Evolutionary conservation across 2,329 filamentous ascomycete genomes (phyloP).

Genomic region (Alternaria hordeiaustralica): DNA sequence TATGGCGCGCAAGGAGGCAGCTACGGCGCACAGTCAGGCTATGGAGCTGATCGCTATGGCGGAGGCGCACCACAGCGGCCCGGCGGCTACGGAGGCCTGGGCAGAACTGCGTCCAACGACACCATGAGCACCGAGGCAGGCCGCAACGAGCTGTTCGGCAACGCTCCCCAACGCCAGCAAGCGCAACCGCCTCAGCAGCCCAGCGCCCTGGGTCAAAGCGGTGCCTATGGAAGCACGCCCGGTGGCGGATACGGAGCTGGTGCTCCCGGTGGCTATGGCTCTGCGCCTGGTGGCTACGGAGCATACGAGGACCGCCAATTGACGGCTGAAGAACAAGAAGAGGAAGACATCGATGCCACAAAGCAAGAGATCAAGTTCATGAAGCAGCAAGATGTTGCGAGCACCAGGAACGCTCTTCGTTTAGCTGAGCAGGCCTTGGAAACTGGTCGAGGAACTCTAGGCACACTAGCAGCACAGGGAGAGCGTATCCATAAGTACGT

Average conservation of each 20-base stretch:
- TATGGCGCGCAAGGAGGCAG: slow-evolving; percentile 37
- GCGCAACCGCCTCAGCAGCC: slow-evolving; percentile 47
- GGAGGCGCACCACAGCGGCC: slow-evolving; percentile 48
- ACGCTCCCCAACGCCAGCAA: slow-evolving; percentile 59
- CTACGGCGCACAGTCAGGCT: slow-evolving; percentile 45
- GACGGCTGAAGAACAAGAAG: slow-evolving; percentile 78
- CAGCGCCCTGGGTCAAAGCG: slow-evolving; percentile 22
- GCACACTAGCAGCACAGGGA: slow-evolving; percentile 42
- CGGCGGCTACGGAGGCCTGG: slow-evolving; percentile 50
- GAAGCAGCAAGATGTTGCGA: slow-evolving; percentile 75
- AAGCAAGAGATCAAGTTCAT: slow-evolving; percentile 77
- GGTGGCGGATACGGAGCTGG: slow-evolving; percentile 30
- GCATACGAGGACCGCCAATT: slow-evolving; percentile 74
- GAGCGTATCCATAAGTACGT: slow-evolving; percentile 45
- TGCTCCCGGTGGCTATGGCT: slow-evolving; percentile 28
- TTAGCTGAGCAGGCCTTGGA: slow-evolving; percentile 73
- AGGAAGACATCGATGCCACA: slow-evolving; percentile 73
- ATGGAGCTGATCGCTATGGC: slow-evolving; percentile 58
- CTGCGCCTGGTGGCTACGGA: slow-evolving; percentile 50
- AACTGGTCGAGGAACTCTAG: slow-evolving; percentile 61
- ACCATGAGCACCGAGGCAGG: slow-evolving; percentile 58
- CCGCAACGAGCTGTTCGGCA: slow-evolving; percentile 70
- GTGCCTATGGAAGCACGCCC: slow-evolving; percentile 28
- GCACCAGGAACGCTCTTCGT: slow-evolving; percentile 67
- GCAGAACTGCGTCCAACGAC: slow-evolving; percentile 51